Percentiles rank a stretch among this genome's conserved stretches.
Evolutionary conservation across 305 asterid species (phyloP).

Genomic region (Rubia occidens): DNA sequence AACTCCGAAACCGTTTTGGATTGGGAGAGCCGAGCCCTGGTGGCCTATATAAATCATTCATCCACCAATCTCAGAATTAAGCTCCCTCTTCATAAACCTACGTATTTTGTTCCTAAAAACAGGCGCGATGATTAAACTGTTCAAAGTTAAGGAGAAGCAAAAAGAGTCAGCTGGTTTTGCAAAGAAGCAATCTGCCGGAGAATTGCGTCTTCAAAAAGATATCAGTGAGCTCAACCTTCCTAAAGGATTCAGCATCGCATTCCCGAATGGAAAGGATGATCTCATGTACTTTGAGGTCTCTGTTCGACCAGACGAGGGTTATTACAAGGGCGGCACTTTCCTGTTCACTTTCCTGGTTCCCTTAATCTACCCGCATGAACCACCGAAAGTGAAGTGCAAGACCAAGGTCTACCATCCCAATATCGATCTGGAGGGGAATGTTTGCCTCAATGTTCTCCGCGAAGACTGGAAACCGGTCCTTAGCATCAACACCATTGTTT

Average conservation of each 20-base stretch:
- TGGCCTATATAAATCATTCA: background rate
- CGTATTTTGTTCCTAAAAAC: background rate
- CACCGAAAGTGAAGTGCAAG: slow-evolving; percentile 36
- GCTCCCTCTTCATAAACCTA: background rate
- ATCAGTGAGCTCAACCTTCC: slow-evolving; percentile 38
- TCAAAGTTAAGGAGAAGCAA: slow-evolving; percentile 31
- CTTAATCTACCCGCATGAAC: slow-evolving; percentile 31
- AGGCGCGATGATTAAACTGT: slow-evolving; percentile 30
- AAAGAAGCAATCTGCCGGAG: slow-evolving; percentile 31
- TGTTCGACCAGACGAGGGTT: slow-evolving; percentile 31
- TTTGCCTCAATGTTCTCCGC: slow-evolving; percentile 34
- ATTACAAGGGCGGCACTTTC: slow-evolving; percentile 25
- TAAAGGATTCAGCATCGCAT: slow-evolving; percentile 20
- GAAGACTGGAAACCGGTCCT: slow-evolving; percentile 41
- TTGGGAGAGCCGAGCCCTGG: background rate
- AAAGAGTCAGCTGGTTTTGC: slow-evolving; percentile 18
- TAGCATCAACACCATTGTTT: slow-evolving; percentile 31
- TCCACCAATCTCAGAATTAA: background rate
- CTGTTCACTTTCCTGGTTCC: slow-evolving; percentile 26
- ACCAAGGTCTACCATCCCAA: slow-evolving; percentile 37
- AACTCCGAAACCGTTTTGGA: background rate
- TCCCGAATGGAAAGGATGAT: slow-evolving; percentile 31
- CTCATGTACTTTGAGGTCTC: slow-evolving; percentile 33
- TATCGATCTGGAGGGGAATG: slow-evolving; percentile 35
- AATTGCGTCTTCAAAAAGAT: slow-evolving; percentile 31